A percentile compares a stretch with the other conserved stretches of the same genome.
Evolutionary conservation across 176 grass and related monocot species (phyloP).

Genomic region (Oropetium thomaeum): DNA sequence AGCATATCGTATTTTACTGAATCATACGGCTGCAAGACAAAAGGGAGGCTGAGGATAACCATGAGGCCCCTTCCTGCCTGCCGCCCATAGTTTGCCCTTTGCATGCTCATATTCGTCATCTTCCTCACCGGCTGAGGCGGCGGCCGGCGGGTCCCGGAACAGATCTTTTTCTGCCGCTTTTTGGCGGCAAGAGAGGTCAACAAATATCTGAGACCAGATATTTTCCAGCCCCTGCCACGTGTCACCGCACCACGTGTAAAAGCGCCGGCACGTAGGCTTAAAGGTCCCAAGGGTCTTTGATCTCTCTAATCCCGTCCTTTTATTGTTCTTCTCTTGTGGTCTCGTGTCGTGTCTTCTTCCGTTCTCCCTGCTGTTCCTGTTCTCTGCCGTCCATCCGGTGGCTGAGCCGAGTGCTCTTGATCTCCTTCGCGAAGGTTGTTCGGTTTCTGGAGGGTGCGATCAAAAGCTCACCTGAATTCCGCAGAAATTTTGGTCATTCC

Average conservation of each 20-base stretch:
- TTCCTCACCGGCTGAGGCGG: not conserved
- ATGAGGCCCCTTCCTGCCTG: not conserved
- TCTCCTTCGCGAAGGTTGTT: not conserved
- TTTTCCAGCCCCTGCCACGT: constrained; percentile 39
- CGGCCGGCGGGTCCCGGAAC: not conserved
- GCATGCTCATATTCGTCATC: not conserved
- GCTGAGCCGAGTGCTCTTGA: not conserved
- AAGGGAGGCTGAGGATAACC: not conserved
- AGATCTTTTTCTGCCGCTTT: constrained; percentile 34
- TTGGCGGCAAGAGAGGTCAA: not conserved
- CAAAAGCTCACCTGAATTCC: not conserved
- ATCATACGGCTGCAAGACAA: not conserved
- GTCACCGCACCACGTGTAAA: constrained; percentile 43
- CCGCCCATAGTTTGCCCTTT: not conserved
- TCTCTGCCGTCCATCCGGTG: not conserved
- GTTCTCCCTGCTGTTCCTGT: not conserved
- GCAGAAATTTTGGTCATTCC: not conserved
- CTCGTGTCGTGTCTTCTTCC: not conserved
- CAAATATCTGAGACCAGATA: constrained; percentile 56
- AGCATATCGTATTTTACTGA: not conserved
- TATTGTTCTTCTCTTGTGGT: not conserved
- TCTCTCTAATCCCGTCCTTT: not conserved
- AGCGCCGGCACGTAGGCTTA: constrained; percentile 43
- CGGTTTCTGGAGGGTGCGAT: not conserved
- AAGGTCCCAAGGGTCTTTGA: not conserved